Conservation (phyloP, 495 filamentous ascomycete species). For the Talaromyces nanjingensis region DNA sequence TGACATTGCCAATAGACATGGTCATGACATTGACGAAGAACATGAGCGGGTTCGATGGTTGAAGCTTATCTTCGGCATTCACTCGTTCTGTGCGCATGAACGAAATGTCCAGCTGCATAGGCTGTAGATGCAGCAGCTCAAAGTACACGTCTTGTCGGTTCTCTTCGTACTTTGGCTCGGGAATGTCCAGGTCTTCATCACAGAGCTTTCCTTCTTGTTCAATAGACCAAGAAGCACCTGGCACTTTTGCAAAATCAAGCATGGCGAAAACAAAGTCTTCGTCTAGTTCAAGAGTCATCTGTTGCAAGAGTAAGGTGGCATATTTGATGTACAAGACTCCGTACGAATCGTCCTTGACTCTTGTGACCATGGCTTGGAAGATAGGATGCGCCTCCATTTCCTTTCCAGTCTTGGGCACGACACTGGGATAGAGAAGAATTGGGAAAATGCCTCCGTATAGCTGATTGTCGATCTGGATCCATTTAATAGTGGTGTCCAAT, state of each 20-base stretch:
- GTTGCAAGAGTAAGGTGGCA: conserved; percentile 84
- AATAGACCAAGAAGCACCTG: conserved; percentile 87
- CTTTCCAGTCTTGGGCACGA: conserved; percentile 96
- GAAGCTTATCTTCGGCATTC: conserved; percentile 86
- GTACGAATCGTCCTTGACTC: conserved; percentile 97
- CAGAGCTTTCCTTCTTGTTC: conserved; percentile 76
- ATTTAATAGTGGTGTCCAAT: conserved; percentile 81
- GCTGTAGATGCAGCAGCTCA: conserved; percentile 91
- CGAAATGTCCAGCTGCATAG: conserved; percentile 95
- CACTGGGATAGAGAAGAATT: conserved; percentile 92
- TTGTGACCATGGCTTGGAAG: conserved; percentile 80
- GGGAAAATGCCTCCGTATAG: conserved; percentile 98
- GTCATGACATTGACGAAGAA: conserved; percentile 97
- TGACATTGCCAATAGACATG: conserved; percentile 98
- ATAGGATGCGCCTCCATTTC: conserved; percentile 97
- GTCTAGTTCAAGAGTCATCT: conserved; percentile 97
- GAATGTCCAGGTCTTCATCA: conserved; percentile 83
- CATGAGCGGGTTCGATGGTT: conserved; percentile 89
- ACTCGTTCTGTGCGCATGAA: conserved; percentile 95
- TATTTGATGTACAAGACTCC: conserved; percentile 99
- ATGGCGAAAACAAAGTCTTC: conserved; percentile 97
- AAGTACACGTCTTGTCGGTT: conserved; percentile 92
- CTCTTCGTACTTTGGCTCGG: conserved; percentile 80
- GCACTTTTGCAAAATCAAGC: conserved; percentile 90
- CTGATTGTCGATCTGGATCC: conserved; percentile 99